Evolutionary conservation across 2,329 filamentous ascomycete genomes (phyloP), one percentile per base, ranked within the genome.

Genomic region (Epichloe gansuensis): DNA sequence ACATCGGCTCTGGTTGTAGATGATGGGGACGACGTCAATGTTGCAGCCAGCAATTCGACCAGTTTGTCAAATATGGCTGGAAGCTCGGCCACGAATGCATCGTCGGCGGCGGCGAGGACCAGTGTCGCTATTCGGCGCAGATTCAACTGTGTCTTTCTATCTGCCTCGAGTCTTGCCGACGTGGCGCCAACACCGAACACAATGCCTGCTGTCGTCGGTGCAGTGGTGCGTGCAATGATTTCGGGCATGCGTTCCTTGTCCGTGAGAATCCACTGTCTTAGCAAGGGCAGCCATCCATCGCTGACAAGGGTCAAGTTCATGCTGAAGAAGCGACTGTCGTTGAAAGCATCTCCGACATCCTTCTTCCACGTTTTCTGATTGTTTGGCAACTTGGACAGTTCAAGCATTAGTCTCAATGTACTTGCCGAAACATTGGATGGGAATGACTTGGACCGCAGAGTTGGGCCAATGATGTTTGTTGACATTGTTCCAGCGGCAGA

Each of bases 171-270:
- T 54, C 93, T 80, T 38, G 93, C 93, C 44, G 91, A 94, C 23
- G 88, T 90, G 6, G 93, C 93, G 11, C 94, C 94, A 0, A 98
- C 93, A n/a, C 93, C 93, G 63, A 98, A 98, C 65, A 98, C 91
- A 60, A 98, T 94, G 8, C 93, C 93, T 0, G 94, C 93, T 13
- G 91, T 91, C 1, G 91, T 89, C 5, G 93, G 93, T 4, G 91
- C 80, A 5, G 83, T 83, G 56, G 98, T 79, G 21, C 89, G 85
- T 39, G 80, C 75, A 8, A 97, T 70, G 4, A 96, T 73, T 56
- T 98, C 93, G 0, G 83, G 74, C 69, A 98, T 78, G 46, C 87
- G 82, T 52, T 96, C 91, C 69, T 95, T 96, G 67, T 98, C 93
- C 15, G 81, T 81, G 13, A 91, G 71, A 3, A 82, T 78, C 87